Base-by-base conservation (phyloP, 2,329 filamentous ascomycete species). In the Lecanicillium sp. region DNA sequence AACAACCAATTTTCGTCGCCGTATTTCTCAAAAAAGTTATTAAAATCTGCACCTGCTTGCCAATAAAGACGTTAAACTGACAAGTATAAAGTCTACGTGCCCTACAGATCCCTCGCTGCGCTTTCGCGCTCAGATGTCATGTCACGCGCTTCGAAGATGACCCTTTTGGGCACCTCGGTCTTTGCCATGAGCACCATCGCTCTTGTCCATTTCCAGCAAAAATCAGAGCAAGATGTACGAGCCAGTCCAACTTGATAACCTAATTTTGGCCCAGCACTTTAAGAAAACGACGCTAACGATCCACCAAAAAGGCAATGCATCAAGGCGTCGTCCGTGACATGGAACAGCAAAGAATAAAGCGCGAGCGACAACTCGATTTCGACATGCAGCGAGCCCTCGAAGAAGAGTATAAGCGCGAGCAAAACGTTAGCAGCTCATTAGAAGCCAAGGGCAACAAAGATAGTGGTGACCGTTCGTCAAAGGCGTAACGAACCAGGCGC, bases 241-340 rank as follows among this genome's bases (percentile, higher is more conserved):
- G 22, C 22, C 22, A 25, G 22, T 11, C 22, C 11, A 6, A 25
- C 7, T 11, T 7, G 22, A 25, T 6, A 25, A 25, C 7, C 22
- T 25, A 25, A 25, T 11, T 5, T 12, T 5, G 16, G 29, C n/a
- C 29, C n/a, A 13, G 29, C 29, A 41, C 16, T 15, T 45, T 49
- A 43, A 48, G 36, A 16, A 15, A 15, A 13, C 30, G 22, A 11
- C 35, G n/a, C n/a, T n/a, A n/a, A n/a, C n/a, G n/a, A n/a, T n/a
- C n/a, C n/a, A n/a, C n/a, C n/a, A n/a, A n/a, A n/a, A n/a, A 90
- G 92, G 85, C 86, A 41, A 98, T 98, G 92, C 92, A 98, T 56
- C 78, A 83, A 49, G 92, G 92, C 32, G 92, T 98, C 30, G 69
- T 96, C 47, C 85, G 90, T 47, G 92, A 98, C 55, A 84, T 95